Conservation (phyloP, 2,329 filamentous ascomycete species). For the Microcera coccophila region DNA sequence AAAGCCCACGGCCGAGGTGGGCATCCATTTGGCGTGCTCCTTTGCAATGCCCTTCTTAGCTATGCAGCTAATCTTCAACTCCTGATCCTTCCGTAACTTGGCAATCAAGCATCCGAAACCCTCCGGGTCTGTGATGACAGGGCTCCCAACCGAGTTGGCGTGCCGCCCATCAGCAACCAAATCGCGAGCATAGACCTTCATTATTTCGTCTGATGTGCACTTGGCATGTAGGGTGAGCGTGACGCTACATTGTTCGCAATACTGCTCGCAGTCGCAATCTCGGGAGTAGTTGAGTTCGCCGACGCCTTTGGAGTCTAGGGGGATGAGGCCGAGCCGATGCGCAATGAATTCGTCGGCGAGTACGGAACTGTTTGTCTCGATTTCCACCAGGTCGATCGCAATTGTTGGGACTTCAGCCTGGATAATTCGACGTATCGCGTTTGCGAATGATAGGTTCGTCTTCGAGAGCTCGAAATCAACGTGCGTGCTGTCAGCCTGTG, state of each 20-base stretch:
- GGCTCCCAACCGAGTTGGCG: constrained; percentile 73
- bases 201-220: constrained; percentile 79
- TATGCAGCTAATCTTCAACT: constrained; percentile 84
- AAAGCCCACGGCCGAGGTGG: constrained; percentile 86
- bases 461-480: constrained; percentile 91
- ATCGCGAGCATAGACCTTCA: constrained; percentile 92
- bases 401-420: constrained; percentile 92
- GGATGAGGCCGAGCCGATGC: constrained; percentile 86
- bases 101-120: constrained; percentile 80
- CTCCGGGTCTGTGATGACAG: constrained; percentile 79
- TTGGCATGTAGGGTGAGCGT: constrained; percentile 79
- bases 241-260: constrained; percentile 89
- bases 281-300: constrained; percentile 81
- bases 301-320: constrained; percentile 78
- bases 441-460: constrained; percentile 87
- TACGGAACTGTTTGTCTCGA: constrained; percentile 91
- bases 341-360: constrained; percentile 94
- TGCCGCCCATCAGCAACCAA: constrained; percentile 68
- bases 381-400: constrained; percentile 90
- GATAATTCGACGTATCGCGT: constrained; percentile 85
- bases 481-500: constrained; percentile 70
- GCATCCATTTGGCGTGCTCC: constrained; percentile 97
- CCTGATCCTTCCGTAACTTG: constrained; percentile 85
- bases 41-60: constrained; percentile 99
- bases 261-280: constrained; percentile 94